A percentile compares a stretch with the other conserved stretches of the same genome.
phyloP scores from a whole-genome alignment of 1,284 basidiomycete species.

The Agroathelia rolfsii region DNA sequence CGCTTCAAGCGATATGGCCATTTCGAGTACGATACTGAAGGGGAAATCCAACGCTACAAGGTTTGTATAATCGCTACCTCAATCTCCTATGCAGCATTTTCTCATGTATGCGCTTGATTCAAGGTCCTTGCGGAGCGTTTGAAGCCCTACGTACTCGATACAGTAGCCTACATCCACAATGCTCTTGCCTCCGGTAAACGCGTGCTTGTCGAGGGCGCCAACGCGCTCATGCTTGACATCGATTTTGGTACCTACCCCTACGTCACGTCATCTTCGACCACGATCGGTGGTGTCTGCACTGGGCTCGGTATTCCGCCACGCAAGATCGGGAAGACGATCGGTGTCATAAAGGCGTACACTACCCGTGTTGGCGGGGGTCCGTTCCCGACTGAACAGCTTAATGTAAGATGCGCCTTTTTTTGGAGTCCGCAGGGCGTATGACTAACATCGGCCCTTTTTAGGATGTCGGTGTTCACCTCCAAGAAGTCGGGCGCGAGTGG shows the following conservation, averaged over 20 bases:
- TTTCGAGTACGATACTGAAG: slow-evolving; percentile 98
- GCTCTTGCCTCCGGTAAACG: slow-evolving; percentile 70
- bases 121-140: slow-evolving; percentile 81
- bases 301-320: slow-evolving; percentile 92
- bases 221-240: slow-evolving; percentile 96
- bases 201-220: slow-evolving; percentile 93
- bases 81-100: slow-evolving; percentile 3
- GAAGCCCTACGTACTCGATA: slow-evolving; percentile 84
- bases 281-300: slow-evolving; percentile 92
- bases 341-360: slow-evolving; percentile 96
- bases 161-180: slow-evolving; percentile 77
- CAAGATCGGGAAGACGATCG: slow-evolving; percentile 76
- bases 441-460: slow-evolving; percentile 19
- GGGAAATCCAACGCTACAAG: slow-evolving; percentile 89
- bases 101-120: slow-evolving; percentile 2
- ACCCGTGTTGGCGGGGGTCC: slow-evolving; percentile 96
- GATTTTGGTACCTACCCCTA: slow-evolving; percentile 98
- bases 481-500: slow-evolving; percentile 90
- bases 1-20: slow-evolving; percentile 97
- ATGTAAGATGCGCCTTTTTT: slow-evolving; percentile 37
- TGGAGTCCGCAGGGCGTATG: neutral
- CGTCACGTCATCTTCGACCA: slow-evolving; percentile 90
- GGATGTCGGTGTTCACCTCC: slow-evolving; percentile 80
- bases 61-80: slow-evolving; percentile 24
- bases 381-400: slow-evolving; percentile 93